Conservation (phyloP, 257 asterid genomes). For the Gentiana macrophylla region DNA sequence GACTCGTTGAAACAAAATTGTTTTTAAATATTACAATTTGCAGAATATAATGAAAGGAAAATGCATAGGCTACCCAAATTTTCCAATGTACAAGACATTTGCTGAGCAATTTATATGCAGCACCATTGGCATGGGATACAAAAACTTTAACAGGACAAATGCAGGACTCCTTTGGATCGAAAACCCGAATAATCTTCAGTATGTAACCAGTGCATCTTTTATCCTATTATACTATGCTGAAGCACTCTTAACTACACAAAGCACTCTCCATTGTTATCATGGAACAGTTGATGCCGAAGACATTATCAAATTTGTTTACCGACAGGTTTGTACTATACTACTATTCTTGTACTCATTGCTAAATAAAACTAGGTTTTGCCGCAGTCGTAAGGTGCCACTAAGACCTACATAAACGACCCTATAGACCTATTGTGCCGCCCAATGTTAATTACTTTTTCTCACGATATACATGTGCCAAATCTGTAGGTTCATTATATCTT, state of each 20-base stretch:
- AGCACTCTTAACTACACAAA: constrained; percentile 12
- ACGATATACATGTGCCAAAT: not conserved
- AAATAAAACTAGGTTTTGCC: too few species aligned
- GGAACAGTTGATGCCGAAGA: constrained; percentile 21
- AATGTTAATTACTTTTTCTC: not conserved
- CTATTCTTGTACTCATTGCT: not conserved
- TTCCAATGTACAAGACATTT: constrained; percentile 14
- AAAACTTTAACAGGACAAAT: constrained; percentile 19
- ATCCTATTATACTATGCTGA: constrained; percentile 34
- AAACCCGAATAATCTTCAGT: constrained; percentile 47
- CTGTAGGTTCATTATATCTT: constrained; percentile 48
- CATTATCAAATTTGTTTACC: constrained; percentile 19
- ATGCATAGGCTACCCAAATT: constrained; percentile 8
- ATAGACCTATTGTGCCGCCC: too few species aligned
- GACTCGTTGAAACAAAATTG: not conserved
- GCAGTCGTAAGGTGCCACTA: too few species aligned
- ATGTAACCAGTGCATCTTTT: constrained; percentile 37
- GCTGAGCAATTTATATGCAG: constrained; percentile 55
- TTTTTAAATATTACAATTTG: not conserved
- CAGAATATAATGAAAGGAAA: constrained; percentile 28
- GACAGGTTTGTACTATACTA: constrained; percentile 50
- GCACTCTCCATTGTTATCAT: constrained; percentile 21
- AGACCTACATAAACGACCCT: too few species aligned
- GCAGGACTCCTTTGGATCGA: constrained; percentile 50
- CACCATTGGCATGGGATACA: constrained; percentile 35